Percentiles rank a stretch among this genome's conserved stretches.
These are phyloP conservation scores for Allium sativum DNA, from an alignment of 106 monocot species.

Conservation along the genomic window DNA sequence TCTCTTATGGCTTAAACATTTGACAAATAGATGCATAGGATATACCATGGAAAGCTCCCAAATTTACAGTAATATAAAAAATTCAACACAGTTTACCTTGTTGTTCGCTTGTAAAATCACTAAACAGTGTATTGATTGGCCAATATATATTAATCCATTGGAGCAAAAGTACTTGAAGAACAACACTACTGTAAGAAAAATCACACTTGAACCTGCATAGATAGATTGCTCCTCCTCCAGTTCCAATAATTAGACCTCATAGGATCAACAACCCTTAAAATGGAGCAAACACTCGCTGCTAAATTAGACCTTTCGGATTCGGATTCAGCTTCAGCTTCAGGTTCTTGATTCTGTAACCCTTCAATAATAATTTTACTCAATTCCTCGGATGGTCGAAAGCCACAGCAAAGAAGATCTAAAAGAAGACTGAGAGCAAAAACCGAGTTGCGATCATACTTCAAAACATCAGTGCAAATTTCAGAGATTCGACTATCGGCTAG, in stretches of 20 bases:
- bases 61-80: too few species aligned
- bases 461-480: conserved; percentile 48
- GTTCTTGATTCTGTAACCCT: conserved; percentile 11
- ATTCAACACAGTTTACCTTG: too few species aligned
- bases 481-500: conserved; percentile 29
- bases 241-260: conserved; percentile 78
- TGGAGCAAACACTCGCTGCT: conserved; percentile 38
- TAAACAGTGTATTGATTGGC: too few species aligned
- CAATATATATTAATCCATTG: too few species aligned
- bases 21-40: too few species aligned
- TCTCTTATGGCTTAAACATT: too few species aligned
- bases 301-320: conserved; percentile 25
- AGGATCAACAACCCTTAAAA: conserved; percentile 55
- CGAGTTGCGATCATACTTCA: conserved; percentile 25
- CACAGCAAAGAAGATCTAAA: conserved; percentile 67
- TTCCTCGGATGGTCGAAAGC: conserved; percentile 50
- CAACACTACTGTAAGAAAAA: too few species aligned
- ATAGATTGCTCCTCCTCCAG: conserved; percentile 53
- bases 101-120: too few species aligned
- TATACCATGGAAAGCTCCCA: too few species aligned
- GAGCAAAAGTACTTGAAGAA: too few species aligned
- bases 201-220: conserved; percentile 10
- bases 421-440: conserved; percentile 58
- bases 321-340: conserved; percentile 8
- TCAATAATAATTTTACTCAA: conserved; percentile 30